Conservation (phyloP, 2,329 filamentous ascomycete genomes). For the Colletotrichum cereale region DNA sequence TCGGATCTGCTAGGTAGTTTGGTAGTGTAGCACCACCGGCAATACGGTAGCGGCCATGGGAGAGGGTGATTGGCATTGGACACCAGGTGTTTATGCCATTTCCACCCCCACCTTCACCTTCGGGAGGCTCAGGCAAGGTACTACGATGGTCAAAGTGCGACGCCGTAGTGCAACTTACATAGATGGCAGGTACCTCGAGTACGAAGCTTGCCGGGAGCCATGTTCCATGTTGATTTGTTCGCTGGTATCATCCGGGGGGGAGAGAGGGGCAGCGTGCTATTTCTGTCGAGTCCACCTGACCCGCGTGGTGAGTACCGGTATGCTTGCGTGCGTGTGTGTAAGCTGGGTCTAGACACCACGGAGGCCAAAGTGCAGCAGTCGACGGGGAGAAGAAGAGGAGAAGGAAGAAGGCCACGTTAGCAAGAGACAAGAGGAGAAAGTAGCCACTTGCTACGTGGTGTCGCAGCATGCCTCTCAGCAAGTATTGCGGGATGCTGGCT, state of each 20-base stretch:
- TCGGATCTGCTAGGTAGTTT: neutral
- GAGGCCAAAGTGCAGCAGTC: neutral
- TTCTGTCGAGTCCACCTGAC: slow-evolving; percentile 2
- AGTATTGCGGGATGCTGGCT: slow-evolving; percentile 16
- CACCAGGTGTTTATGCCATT: slow-evolving; percentile 23
- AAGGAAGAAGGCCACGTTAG: slow-evolving; percentile 11
- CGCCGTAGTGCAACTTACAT: slow-evolving; percentile 34
- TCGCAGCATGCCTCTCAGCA: slow-evolving; percentile 12
- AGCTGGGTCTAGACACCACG: slow-evolving; percentile 8
- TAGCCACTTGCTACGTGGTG: slow-evolving; percentile 34
- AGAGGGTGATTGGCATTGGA: slow-evolving; percentile 19
- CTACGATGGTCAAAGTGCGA: slow-evolving; percentile 20
- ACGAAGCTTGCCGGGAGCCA: slow-evolving; percentile 36
- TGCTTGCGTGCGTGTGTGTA: neutral
- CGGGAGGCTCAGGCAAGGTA: slow-evolving; percentile 15
- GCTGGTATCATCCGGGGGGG: slow-evolving; percentile 11
- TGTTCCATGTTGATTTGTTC: slow-evolving; percentile 38
- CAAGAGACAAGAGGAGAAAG: slow-evolving; percentile 15
- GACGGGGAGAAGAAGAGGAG: neutral
- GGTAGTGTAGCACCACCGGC: slow-evolving; percentile 9
- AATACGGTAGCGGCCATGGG: neutral
- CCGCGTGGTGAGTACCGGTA: neutral
- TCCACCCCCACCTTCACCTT: slow-evolving; percentile 39
- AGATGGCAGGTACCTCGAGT: slow-evolving; percentile 17
- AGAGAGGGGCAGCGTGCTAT: neutral